Evolutionary conservation across 2,329 filamentous ascomycete species (phyloP).

Genomic region (Chalara sp.): DNA sequence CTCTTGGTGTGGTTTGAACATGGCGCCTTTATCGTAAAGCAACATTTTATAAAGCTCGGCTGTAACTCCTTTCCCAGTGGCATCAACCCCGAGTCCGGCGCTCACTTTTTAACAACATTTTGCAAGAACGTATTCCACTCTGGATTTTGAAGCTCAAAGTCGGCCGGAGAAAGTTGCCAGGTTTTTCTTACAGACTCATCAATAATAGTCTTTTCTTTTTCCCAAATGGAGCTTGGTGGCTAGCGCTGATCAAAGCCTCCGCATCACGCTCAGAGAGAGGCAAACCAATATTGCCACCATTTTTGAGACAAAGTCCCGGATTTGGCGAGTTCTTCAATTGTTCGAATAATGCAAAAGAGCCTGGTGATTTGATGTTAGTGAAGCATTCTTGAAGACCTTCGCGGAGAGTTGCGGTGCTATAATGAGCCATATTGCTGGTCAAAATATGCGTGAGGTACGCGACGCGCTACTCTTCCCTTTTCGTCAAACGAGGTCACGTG

Average conservation of each 20-base stretch:
- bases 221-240: conserved; percentile 29
- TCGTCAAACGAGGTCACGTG: too few species aligned
- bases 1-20: conserved; percentile 41
- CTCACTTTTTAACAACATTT: conserved; percentile 20
- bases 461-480: too few species aligned
- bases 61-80: conserved; percentile 14
- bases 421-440: too few species aligned
- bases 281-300: conserved; percentile 15
- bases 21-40: conserved; percentile 42
- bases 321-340: conserved; percentile 7
- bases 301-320: conserved; percentile 18
- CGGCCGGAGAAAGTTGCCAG: conserved; percentile 33
- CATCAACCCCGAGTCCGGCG: conserved; percentile 27
- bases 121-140: conserved; percentile 27
- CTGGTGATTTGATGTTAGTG: conserved; percentile 3
- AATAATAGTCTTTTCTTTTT: conserved; percentile 33
- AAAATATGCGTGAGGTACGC: too few species aligned
- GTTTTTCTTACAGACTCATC: conserved; percentile 35
- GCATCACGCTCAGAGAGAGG: conserved; percentile 21
- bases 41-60: conserved; percentile 40
- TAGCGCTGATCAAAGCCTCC: conserved; percentile 10
- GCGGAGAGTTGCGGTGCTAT: too few species aligned
- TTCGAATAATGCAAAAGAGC: conserved; percentile 11
- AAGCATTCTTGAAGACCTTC: too few species aligned
- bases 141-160: conserved; percentile 32